Conservation (phyloP, 2,329 filamentous ascomycete species). For the Cyanodermella asteris region DNA sequence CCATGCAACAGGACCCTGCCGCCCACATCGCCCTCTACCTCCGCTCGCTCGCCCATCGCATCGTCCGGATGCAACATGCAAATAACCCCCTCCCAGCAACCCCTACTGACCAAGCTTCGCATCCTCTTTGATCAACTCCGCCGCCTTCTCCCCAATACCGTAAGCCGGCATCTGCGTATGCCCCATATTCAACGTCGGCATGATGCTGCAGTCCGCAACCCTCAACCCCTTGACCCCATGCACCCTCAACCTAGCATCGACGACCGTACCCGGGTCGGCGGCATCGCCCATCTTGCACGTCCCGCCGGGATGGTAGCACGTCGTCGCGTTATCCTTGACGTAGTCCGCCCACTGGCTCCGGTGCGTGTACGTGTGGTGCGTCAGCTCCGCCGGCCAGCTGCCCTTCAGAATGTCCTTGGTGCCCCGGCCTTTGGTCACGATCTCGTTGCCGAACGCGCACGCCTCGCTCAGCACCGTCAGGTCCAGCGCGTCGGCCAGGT, state of each 20-base stretch:
- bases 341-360: slow-evolving; percentile 1
- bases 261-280: slow-evolving; percentile 9
- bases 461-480: slow-evolving; percentile 1
- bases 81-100: no score
- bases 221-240: slow-evolving; percentile 11
- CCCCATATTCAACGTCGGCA: slow-evolving; percentile 12
- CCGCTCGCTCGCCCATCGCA: no score
- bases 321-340: not conserved
- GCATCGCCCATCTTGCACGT: not conserved
- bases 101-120: no score
- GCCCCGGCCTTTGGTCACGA: not conserved
- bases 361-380: not conserved
- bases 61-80: no score
- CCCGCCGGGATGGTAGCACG: slow-evolving; percentile 1
- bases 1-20: no score
- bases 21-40: no score
- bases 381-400: slow-evolving; percentile 1
- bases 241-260: slow-evolving; percentile 6
- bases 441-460: slow-evolving; percentile 2
- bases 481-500: slow-evolving; percentile 2
- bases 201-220: slow-evolving; percentile 12
- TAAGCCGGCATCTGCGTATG: slow-evolving; percentile 14
- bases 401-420: slow-evolving; percentile 1
- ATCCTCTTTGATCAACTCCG: slow-evolving; percentile 14
- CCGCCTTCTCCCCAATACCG: slow-evolving; percentile 16